A percentile compares a stretch with the other conserved stretches of the same genome.
Evolutionary conservation across 768 basidiomycete species (phyloP).

Genomic region (Calocera cornea): DNA sequence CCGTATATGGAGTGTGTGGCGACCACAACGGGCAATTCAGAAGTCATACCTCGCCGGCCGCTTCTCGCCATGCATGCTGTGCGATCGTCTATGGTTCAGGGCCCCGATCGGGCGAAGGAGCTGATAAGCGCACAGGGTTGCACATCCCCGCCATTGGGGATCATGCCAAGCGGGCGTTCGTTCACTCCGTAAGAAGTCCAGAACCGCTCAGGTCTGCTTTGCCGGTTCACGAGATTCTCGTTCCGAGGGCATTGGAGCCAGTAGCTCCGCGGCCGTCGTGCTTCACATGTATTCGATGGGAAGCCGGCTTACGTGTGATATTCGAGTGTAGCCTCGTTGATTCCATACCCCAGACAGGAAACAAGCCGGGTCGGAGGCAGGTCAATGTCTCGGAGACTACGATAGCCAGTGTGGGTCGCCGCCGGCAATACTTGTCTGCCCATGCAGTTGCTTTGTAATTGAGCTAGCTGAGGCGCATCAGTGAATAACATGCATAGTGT

Average conservation of each 20-base stretch:
- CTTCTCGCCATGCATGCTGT: neutral
- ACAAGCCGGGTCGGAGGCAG: neutral
- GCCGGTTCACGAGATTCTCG: neutral
- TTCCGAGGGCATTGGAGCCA: neutral
- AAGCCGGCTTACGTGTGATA: neutral
- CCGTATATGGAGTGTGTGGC: neutral
- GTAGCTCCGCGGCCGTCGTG: neutral
- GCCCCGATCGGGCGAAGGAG: neutral
- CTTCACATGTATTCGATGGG: neutral
- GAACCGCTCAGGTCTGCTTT: neutral
- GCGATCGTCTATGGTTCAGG: neutral
- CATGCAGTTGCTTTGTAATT: neutral
- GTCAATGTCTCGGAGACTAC: neutral
- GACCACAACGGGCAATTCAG: neutral
- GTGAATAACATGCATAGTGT: neutral
- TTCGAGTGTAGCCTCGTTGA: neutral
- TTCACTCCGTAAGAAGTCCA: neutral
- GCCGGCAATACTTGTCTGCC: neutral
- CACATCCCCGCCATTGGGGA: neutral
- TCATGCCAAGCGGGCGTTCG: neutral
- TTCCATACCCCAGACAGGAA: neutral
- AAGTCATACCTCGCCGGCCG: neutral
- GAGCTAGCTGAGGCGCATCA: neutral
- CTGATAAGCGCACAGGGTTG: neutral
- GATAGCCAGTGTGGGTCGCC: neutral